phyloP scores from a whole-genome alignment of 208 protist species.

The Wallacemonas sp. region DNA sequence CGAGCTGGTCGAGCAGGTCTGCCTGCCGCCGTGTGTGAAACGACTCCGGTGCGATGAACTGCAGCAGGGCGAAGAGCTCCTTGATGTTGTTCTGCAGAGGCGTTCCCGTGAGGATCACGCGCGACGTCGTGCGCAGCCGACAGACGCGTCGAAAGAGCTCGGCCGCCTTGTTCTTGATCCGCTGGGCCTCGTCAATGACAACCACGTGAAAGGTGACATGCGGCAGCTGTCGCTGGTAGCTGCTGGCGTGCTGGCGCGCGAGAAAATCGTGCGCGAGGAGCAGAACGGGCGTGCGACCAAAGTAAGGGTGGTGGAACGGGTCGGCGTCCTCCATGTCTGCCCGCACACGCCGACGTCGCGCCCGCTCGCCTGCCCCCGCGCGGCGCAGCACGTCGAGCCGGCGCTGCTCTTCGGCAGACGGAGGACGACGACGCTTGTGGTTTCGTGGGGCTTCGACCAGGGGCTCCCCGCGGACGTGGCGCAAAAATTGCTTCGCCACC shows the following conservation, averaged over 20 bases:
- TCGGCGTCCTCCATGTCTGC: slow-evolving; percentile 7
- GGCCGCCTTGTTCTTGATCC: slow-evolving; percentile 72
- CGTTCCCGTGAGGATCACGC: slow-evolving; percentile 84
- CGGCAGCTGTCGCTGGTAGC: slow-evolving; percentile 33
- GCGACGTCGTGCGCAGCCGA: slow-evolving; percentile 30
- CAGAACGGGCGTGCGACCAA: slow-evolving; percentile 36
- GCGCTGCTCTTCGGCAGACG: neutral
- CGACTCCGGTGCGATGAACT: slow-evolving; percentile 85
- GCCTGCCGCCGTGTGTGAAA: slow-evolving; percentile 41
- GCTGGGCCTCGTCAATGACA: slow-evolving; percentile 95
- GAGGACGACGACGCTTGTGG: slow-evolving; percentile 5
- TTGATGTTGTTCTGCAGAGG: slow-evolving; percentile 94
- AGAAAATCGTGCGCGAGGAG: slow-evolving; percentile 56
- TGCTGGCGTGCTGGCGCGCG: slow-evolving; percentile 21
- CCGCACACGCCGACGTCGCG: neutral
- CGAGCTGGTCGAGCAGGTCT: slow-evolving; percentile 42
- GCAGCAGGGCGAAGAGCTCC: slow-evolving; percentile 92
- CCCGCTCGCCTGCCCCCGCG: no score
- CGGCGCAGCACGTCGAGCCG: neutral
- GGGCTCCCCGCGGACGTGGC: slow-evolving; percentile 11
- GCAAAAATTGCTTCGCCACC: slow-evolving; percentile 31
- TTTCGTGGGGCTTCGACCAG: neutral
- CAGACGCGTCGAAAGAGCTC: slow-evolving; percentile 42
- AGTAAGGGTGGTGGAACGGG: slow-evolving; percentile 14
- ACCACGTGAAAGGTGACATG: slow-evolving; percentile 75